Evolutionary conservation across 257 asterid genomes (phyloP).

Genomic region (Verbena officinalis): DNA sequence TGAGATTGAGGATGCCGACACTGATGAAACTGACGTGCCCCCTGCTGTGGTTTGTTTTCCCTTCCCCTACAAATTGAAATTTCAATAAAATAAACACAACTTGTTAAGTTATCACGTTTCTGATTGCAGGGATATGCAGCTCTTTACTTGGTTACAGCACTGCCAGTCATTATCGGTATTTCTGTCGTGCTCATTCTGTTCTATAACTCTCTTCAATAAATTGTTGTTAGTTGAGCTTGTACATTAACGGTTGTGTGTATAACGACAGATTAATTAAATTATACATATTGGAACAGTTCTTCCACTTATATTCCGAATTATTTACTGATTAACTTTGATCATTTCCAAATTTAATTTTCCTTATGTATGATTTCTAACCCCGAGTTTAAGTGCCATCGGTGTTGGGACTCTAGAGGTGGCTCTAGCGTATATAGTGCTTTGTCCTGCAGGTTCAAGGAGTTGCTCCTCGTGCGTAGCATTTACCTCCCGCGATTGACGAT

Average conservation of each 20-base stretch:
- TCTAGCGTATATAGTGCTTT: no score
- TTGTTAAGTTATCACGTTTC: no score
- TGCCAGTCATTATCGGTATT: constrained; percentile 83
- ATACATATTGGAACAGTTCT: neutral
- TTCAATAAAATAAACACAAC: no score
- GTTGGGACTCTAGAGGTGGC: no score
- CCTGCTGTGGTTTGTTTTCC: constrained; percentile 67
- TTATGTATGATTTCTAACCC: neutral
- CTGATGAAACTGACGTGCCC: constrained; percentile 76
- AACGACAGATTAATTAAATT: constrained; percentile 5
- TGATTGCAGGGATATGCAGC: constrained; percentile 86
- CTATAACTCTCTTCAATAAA: constrained; percentile 82
- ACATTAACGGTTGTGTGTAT: constrained; percentile 9
- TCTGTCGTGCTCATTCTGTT: constrained; percentile 80
- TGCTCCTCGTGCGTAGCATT: no score
- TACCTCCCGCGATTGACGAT: no score
- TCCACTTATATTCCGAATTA: constrained; percentile 10
- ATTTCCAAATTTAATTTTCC: neutral
- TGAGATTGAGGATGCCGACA: constrained; percentile 67
- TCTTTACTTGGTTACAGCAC: constrained; percentile 82
- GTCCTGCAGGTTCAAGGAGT: no score
- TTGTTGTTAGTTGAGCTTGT: constrained; percentile 27
- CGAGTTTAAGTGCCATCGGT: no score
- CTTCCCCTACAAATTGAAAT: constrained; percentile 57
- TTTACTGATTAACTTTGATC: neutral